Conservation (phyloP, 2,329 filamentous ascomycete genomes). For the Cladophialophora immunda region DNA sequence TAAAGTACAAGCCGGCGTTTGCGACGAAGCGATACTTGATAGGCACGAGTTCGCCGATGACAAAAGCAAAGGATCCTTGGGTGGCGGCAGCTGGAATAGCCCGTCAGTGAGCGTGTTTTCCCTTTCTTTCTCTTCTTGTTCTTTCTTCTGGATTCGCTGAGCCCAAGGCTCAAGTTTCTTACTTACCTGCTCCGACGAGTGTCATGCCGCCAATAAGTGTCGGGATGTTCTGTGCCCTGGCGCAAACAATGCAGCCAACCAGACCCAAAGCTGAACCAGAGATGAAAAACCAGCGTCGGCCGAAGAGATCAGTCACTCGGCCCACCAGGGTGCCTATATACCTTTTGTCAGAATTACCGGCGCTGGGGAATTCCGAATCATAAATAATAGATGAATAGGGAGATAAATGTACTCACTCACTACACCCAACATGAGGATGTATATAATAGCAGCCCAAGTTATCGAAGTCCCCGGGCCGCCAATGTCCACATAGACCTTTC, state of each 20-base stretch:
- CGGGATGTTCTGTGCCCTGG: conserved; percentile 47
- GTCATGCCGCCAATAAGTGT: conserved; percentile 48
- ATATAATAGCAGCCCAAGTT: too few species aligned
- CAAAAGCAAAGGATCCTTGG: conserved; percentile 44
- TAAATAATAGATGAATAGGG: too few species aligned
- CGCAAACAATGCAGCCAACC: conserved; percentile 50
- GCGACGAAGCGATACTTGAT: conserved; percentile 49
- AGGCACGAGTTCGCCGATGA: conserved; percentile 51
- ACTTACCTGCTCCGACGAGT: not conserved
- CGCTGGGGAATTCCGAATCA: too few species aligned
- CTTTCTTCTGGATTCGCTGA: too few species aligned
- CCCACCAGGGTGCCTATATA: conserved; percentile 38
- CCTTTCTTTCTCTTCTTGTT: too few species aligned
- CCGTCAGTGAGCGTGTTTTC: too few species aligned
- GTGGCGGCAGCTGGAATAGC: not conserved
- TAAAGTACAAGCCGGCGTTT: conserved; percentile 46
- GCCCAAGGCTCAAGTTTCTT: too few species aligned
- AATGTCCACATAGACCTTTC: too few species aligned
- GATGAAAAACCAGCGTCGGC: conserved; percentile 48
- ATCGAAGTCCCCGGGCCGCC: too few species aligned
- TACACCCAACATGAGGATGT: too few species aligned
- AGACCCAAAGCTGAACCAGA: conserved; percentile 44
- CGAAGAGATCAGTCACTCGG: conserved; percentile 48
- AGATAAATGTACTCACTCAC: too few species aligned
- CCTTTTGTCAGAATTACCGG: too few species aligned